Evolutionary conservation across 2,329 filamentous ascomycete species (phyloP), one percentile per base, ranked within the genome.

Genomic region (Xylariaceae sp.): DNA sequence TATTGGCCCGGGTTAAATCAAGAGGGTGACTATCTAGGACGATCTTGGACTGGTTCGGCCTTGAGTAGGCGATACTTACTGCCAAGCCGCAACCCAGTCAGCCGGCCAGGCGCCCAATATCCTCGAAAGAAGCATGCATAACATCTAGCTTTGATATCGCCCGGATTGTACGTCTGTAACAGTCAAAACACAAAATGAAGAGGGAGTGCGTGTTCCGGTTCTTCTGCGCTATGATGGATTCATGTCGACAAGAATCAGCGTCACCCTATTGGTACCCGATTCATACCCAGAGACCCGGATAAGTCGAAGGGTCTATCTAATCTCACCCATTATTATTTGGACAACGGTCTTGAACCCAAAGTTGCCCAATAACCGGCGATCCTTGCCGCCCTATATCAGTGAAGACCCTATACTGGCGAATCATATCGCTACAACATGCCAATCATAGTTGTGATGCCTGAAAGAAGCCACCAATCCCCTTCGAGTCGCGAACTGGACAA

Each of bases 71-170:
- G 9, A 49, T 32, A 42, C 19, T 40, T 26, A 27, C 31, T 29
- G 47, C 50, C 50, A 57, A 54, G 51, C 41, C 47, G 34, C 41
- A 50, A 50, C 35, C 47, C 26, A 42, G 30, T 31, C 44, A 50
- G 51, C 27, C 30, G 41, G 43, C 27, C 34, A 47, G 32, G 27
- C 34, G 39, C 46, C 26, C 44, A 8, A 19, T 43, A 39, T 45
- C 19, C 27, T 46, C 37, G 44, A 40, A 49, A 51, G 32, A 7
- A 11, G 6, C 30, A 49, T 50, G 54, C 47, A 53, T 47, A 30
- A 42, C 37, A 46, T 26, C 27, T 37, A 42, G 40, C 43, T 50
- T 37, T 8, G 45, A 47, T 7, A n/a, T 43, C 39, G 12, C 31
- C 37, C 19, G 35, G 29, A 9, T 47, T 43, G 30, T 19, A 47